Evolutionary conservation across 176 grass and related monocot species (phyloP), one percentile per base, ranked within the genome.

Genomic region (Musa itinerans): DNA sequence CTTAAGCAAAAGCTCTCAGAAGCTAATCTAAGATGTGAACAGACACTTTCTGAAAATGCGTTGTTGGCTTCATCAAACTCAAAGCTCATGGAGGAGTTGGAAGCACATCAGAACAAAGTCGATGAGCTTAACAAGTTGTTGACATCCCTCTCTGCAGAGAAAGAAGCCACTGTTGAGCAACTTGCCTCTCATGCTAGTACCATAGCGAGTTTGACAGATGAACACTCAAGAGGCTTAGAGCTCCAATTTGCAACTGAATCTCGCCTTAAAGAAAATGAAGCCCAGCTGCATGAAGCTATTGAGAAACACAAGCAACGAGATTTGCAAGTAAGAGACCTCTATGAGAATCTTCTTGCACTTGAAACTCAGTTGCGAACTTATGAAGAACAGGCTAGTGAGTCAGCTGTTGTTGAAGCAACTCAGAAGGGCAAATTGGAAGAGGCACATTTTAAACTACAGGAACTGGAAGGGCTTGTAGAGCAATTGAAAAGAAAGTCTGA

Each of bases 311-410:
- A 74, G 21, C 56, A 69, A 59, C 92, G 81, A 87, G 92, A 96
- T 76, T 62, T 77, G 73, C 86, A 92, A 83, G 71, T 81, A 21
- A 89, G 82, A 84, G 79, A 89, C 17, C 81, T 92, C 74, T 79
- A 74, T 83, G 83, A 92, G 77, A 92, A 87, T 77, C 24, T 89
- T 29, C 81, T 90, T 79, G 82, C 83, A 68, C 85, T 97, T 19
- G 87, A 93, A 83, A 83, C 88, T 72, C 86, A 90, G 74, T 72
- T 90, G 52, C 85, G 86, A 56, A 87, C 79, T 84, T 92, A 89
- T 27, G 83, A 91, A 76, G 90, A 98, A 71, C 86, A 92, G 59
- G 84, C 76, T 76, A 80, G 74, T 52, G 87, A 92, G 84, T 85
- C 87, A 72, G 69, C 84, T 83, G 63, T 80, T 12, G 22, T 59